Percentiles rank a stretch among this genome's conserved stretches.
phyloP scores from a whole-genome alignment of 768 basidiomycete genomes.

The Trametes sanguinea region DNA sequence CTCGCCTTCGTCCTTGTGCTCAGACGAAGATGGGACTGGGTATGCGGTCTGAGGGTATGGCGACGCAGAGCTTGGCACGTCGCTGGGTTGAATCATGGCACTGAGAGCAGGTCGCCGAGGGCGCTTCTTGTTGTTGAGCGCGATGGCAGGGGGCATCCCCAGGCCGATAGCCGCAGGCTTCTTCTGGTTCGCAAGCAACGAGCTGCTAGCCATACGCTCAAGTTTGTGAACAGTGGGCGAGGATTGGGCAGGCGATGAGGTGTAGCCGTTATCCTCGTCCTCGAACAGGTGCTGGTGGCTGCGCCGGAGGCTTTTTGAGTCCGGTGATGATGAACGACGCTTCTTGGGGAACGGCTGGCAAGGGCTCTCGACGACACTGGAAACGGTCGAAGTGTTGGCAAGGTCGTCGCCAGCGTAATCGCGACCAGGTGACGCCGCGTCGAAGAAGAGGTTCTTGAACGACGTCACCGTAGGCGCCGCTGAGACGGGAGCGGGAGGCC shows the following conservation, averaged over 20 bases:
- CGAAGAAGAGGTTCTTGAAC: slow-evolving; percentile 66
- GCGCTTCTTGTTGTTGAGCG: slow-evolving; percentile 55
- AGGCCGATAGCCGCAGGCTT: slow-evolving; percentile 56
- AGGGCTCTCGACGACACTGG: slow-evolving; percentile 45
- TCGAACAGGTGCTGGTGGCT: slow-evolving; percentile 23
- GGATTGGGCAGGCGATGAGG: slow-evolving; percentile 49
- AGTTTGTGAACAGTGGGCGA: slow-evolving; percentile 52
- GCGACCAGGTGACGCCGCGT: slow-evolving; percentile 47
- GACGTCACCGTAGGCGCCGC: slow-evolving; percentile 52
- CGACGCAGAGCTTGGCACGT: slow-evolving; percentile 25
- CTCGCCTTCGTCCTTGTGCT: slow-evolving; percentile 19
- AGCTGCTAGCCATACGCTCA: slow-evolving; percentile 41
- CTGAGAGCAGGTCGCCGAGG: slow-evolving; percentile 69
- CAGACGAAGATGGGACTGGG: slow-evolving; percentile 32
- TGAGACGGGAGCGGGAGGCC: slow-evolving; percentile 40
- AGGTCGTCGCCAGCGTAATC: slow-evolving; percentile 27
- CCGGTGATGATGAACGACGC: slow-evolving; percentile 37
- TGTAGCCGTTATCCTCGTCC: slow-evolving; percentile 41
- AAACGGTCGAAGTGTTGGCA: slow-evolving; percentile 15
- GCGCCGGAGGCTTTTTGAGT: slow-evolving; percentile 16
- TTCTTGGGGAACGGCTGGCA: slow-evolving; percentile 36
- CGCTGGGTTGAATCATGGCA: slow-evolving; percentile 54
- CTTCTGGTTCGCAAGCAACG: slow-evolving; percentile 42
- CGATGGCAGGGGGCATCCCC: slow-evolving; percentile 44
- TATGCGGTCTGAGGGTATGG: slow-evolving; percentile 23